Percentiles rank a stretch among this genome's conserved stretches.
Evolutionary conservation across 345 rosid genomes (phyloP).

Genomic region (Arabidopsis suecica): DNA sequence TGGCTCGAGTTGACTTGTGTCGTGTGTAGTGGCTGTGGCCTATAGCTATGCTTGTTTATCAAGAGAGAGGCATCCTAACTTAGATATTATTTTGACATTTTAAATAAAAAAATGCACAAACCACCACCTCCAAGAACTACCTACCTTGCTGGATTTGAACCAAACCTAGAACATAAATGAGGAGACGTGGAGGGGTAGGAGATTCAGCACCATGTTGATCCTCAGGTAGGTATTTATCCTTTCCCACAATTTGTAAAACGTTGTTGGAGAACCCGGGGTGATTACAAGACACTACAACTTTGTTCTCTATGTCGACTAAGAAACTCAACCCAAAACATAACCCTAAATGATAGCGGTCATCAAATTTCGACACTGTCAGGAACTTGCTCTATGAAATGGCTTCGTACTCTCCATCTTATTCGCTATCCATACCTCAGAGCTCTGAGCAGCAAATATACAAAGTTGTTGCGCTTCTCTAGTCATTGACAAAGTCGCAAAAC

Average conservation of each 20-base stretch:
- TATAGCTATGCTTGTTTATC: background rate
- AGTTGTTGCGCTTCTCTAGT: slow-evolving; percentile 26
- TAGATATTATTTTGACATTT: no score
- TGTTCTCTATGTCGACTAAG: background rate
- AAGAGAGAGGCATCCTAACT: background rate
- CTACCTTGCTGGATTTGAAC: slow-evolving; percentile 3
- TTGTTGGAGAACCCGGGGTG: background rate
- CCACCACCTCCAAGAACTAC: background rate
- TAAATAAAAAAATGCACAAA: no score
- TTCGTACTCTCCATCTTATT: background rate
- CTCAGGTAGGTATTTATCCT: background rate
- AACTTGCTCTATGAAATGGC: slow-evolving; percentile 11
- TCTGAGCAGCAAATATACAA: background rate
- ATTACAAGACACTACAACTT: slow-evolving; percentile 1
- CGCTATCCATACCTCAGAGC: background rate
- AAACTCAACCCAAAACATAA: background rate
- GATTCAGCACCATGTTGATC: background rate
- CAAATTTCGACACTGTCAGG: background rate
- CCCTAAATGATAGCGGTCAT: no score
- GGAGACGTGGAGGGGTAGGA: background rate
- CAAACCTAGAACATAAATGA: slow-evolving; percentile 17
- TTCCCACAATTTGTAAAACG: background rate
- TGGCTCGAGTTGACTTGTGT: slow-evolving; percentile 2
- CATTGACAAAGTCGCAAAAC: background rate
- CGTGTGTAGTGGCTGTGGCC: background rate